phyloP scores from a whole-genome alignment of 1,139 yeast species.

The Kazachstania sp. region DNA sequence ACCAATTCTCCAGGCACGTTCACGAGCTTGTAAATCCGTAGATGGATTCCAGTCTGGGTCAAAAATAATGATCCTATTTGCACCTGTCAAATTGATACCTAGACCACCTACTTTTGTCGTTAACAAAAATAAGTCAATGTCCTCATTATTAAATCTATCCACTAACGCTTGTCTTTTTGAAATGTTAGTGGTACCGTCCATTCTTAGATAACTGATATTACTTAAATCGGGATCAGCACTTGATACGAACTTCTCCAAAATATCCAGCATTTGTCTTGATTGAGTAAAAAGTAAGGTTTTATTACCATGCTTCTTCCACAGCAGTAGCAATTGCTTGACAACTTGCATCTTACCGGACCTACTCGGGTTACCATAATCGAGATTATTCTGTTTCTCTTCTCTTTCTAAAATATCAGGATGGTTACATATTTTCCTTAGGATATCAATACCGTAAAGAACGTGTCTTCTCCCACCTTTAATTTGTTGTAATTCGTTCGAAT shows the following conservation, averaged over 20 bases:
- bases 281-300: constrained; percentile 81
- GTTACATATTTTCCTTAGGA: constrained; percentile 82
- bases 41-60: constrained; percentile 99
- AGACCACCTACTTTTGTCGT: constrained; percentile 95
- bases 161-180: constrained; percentile 67
- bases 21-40: constrained; percentile 93
- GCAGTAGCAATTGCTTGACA: constrained; percentile 57
- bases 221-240: constrained; percentile 36
- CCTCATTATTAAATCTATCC: constrained; percentile 64
- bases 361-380: constrained; percentile 53
- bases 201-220: constrained; percentile 53
- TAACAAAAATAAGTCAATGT: constrained; percentile 57
- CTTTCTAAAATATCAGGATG: constrained; percentile 83
- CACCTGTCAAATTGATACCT: constrained; percentile 91
- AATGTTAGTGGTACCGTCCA: constrained; percentile 94
- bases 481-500: constrained; percentile 65
- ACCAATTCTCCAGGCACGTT: constrained; percentile 95
- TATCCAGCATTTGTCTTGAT: constrained; percentile 88
- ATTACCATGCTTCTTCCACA: constrained; percentile 75
- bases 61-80: constrained; percentile 84
- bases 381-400: constrained; percentile 37
- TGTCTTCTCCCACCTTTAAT: constrained; percentile 72
- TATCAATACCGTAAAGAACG: constrained; percentile 83
- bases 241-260: constrained; percentile 58
- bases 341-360: constrained; percentile 92